These are phyloP conservation scores for Talaromyces sp. DNA, from an alignment of 2,329 filamentous ascomycete genomes.

Conservation along the genomic window DNA sequence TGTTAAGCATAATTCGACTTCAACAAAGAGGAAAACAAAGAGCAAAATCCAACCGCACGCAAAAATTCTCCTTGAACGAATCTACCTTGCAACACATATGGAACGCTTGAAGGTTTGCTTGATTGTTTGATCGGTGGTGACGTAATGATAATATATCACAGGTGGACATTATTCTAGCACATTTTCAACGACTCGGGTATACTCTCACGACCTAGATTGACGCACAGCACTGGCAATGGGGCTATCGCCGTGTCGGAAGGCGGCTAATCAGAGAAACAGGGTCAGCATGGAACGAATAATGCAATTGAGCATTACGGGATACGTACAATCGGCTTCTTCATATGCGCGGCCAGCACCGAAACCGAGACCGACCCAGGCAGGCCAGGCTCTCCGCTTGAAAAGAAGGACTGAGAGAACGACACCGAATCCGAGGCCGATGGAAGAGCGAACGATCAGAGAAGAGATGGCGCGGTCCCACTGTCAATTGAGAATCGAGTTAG, in stretches of 20 bases:
- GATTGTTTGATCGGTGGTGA: background rate
- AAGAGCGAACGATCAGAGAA: constrained; percentile 93
- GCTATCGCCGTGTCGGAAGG: constrained; percentile 44
- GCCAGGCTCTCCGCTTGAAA: constrained; percentile 98
- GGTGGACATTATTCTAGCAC: background rate
- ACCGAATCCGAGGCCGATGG: constrained; percentile 92
- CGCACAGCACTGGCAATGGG: constrained; percentile 39
- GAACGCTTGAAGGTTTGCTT: background rate
- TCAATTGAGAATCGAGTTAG: constrained; percentile 16
- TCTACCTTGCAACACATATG: background rate
- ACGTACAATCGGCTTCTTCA: constrained; percentile 88
- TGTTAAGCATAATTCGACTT: background rate
- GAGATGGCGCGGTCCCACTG: constrained; percentile 99
- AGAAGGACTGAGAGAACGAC: constrained; percentile 97
- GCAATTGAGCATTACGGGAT: background rate
- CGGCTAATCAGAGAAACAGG: constrained; percentile 29
- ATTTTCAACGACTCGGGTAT: background rate
- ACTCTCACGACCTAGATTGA: constrained; percentile 29
- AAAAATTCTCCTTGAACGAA: background rate
- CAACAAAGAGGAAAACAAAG: background rate
- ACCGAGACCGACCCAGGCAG: constrained; percentile 87
- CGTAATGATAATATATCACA: background rate
- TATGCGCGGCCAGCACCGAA: constrained; percentile 96
- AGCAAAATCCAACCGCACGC: background rate
- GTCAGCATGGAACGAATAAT: background rate